These are phyloP conservation scores for Monosporascus sp. DNA, from an alignment of 2,329 filamentous ascomycete genomes.

Conservation along the genomic window DNA sequence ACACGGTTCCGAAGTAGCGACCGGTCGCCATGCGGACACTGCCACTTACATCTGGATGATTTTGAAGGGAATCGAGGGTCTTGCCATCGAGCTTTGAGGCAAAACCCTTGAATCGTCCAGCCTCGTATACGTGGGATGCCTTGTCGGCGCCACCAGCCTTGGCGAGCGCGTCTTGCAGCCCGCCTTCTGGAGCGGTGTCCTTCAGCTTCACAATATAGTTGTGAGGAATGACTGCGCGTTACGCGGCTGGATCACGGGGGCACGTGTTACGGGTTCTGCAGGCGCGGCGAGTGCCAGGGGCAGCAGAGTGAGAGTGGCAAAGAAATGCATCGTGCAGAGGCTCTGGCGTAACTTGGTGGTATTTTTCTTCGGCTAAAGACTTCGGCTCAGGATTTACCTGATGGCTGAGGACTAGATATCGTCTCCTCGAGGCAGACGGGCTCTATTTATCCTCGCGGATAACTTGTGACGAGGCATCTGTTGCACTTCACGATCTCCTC, in stretches of 20 bases:
- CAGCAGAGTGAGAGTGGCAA: not conserved
- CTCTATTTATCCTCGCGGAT: not conserved
- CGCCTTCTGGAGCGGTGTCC: not conserved
- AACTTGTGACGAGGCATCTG: not conserved
- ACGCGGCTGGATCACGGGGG: not conserved
- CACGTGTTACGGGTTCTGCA: not conserved
- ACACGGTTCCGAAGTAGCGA: not conserved
- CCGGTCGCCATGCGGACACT: not conserved
- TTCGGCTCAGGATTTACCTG: not conserved
- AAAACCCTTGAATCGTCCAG: constrained; percentile 7
- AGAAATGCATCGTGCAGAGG: not conserved
- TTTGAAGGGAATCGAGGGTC: constrained; percentile 1
- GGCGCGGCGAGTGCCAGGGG: not conserved
- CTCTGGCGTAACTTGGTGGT: no score
- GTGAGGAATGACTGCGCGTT: not conserved
- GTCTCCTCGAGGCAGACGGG: not conserved
- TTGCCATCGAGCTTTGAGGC: constrained; percentile 1
- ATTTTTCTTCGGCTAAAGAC: no score
- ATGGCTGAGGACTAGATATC: not conserved
- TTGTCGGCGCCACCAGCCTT: not conserved
- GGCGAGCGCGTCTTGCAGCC: not conserved
- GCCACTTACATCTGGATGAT: constrained; percentile 3
- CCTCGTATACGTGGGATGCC: constrained; percentile 1
- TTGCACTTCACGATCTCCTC: no score
- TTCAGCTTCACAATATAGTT: constrained; percentile 10